Evolutionary conservation across 352 stramenopile species (phyloP), one percentile per base, ranked within the genome.

Genomic region (Pythium rhizo-oryzae): DNA sequence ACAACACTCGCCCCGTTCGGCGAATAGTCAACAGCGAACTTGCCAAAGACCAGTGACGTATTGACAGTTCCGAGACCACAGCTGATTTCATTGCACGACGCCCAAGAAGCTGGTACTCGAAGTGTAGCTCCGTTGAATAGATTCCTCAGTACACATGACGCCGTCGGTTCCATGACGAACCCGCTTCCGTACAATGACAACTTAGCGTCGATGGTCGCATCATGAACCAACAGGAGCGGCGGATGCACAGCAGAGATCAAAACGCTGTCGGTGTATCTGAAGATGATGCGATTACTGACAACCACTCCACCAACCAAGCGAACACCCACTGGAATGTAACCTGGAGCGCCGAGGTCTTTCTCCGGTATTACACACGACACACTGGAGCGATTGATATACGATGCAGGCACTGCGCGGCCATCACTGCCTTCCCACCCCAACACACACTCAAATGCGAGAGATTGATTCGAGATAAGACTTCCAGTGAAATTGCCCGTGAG

Each of bases 271-370:
- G 46, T 19, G 24, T 69, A 73, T 12, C 39, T 46, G n/a, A 62
- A 73, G 0, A 47, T 9, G 13, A 91, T 25, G 8, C 16, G 44
- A n/a, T 87, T 86, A 56, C 80, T 90, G 6, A 13, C 59, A 13
- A 61, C 33, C 15, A 61, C 62, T 3, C 49, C 43, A 8, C 43
- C 73, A 4, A 25, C 62, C 2, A 67, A 73, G 52, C 71, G 60
- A 41, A 90, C 54, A 0, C 52, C 65, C 1, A 89, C 39, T 9
- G 75, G 72, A 9, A 83, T n/a, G 21, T 79, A 68, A 61, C 60
- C 70, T 12, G 50, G 62, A 56, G 67, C 30, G 18, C 41, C 19
- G 5, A 21, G 16, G 46, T 64, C 33, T 65, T 61, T 69, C n/a
- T 53, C 18, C 25, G 78, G 74, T 24, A 80, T 55, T 43, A 65